Evolutionary conservation across 176 grass and related monocot genomes (phyloP).

Genomic region (Avena insularis): DNA sequence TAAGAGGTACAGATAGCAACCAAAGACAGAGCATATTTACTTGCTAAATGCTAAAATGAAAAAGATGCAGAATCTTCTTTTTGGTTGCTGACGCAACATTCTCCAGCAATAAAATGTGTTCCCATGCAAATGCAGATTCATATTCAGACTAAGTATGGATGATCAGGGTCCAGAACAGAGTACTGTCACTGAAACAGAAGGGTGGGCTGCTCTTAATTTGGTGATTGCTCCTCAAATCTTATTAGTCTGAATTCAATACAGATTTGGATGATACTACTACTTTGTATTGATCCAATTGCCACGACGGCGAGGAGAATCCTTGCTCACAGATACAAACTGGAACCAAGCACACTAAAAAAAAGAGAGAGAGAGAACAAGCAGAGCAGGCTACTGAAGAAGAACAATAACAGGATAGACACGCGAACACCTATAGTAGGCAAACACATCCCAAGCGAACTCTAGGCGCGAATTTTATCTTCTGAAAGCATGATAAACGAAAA

Average conservation of each 20-base stretch:
- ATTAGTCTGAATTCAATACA: neutral
- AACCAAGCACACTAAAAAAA: neutral
- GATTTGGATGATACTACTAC: neutral
- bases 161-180: constrained; percentile 12
- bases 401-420: constrained; percentile 30
- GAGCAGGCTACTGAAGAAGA: neutral
- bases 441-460: constrained; percentile 24
- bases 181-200: neutral
- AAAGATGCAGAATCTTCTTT: neutral
- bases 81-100: neutral
- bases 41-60: neutral
- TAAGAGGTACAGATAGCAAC: neutral
- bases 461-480: neutral
- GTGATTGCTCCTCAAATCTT: neutral
- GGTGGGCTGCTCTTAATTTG: neutral
- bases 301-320: neutral
- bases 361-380: neutral
- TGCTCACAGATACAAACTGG: constrained; percentile 12
- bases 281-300: constrained; percentile 17
- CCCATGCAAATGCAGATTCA: neutral
- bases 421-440: constrained; percentile 36
- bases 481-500: neutral
- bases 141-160: neutral
- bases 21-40: neutral
- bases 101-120: neutral